Evolutionary conservation across 202 grass and related monocot species (phyloP).

Genomic region (Carex arenaria): DNA sequence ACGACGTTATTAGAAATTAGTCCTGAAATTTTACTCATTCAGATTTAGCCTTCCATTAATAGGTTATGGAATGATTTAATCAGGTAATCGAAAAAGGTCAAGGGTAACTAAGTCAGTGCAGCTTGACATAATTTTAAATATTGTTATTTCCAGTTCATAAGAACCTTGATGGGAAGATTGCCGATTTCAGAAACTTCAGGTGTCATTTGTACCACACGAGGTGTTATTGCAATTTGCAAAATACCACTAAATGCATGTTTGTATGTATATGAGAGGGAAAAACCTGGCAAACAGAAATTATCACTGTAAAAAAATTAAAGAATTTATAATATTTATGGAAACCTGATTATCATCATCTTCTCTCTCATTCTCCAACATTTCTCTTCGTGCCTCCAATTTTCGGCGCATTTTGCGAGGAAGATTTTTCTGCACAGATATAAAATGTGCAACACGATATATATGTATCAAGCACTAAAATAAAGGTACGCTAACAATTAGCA

Average conservation of each 20-base stretch:
- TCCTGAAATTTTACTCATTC: not conserved
- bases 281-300: not conserved
- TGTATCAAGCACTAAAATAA: slow-evolving; percentile 3
- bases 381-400: slow-evolving; percentile 65
- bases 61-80: not conserved
- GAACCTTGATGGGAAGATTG: not conserved
- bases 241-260: not conserved
- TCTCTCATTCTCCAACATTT: slow-evolving; percentile 60
- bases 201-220: not conserved
- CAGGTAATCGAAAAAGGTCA: not conserved
- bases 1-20: not conserved
- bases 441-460: slow-evolving; percentile 18
- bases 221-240: not conserved
- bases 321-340: slow-evolving; percentile 24
- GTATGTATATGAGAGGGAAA: not conserved
- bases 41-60: no score
- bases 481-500: not conserved
- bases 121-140: not conserved
- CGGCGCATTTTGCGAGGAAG: slow-evolving; percentile 84
- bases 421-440: slow-evolving; percentile 60
- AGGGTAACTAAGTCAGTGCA: not conserved
- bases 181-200: not conserved
- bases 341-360: slow-evolving; percentile 59
- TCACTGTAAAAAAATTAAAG: not conserved
- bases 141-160: not conserved